A percentile compares a stretch with the other conserved stretches of the same genome.
These are phyloP conservation scores for Solanum dulcamara DNA, from an alignment of 257 asterid genomes.

Conservation along the genomic window DNA sequence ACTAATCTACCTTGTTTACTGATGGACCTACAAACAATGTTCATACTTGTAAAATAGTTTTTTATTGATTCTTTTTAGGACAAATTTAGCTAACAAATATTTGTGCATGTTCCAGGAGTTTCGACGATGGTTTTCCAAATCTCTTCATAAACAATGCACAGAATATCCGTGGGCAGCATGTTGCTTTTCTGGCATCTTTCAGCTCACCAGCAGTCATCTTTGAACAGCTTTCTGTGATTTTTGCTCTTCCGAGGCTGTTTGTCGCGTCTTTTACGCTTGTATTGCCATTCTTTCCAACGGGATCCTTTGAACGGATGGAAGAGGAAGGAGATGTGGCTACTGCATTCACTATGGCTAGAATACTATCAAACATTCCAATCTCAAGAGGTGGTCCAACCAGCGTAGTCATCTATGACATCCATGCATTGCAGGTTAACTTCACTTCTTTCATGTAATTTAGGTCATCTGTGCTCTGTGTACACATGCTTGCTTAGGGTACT, in stretches of 20 bases:
- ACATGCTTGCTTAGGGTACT: neutral
- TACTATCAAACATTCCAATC: constrained; percentile 72
- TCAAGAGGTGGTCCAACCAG: constrained; percentile 97
- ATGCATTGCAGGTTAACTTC: constrained; percentile 75
- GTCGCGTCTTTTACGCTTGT: constrained; percentile 77
- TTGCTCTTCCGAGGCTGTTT: constrained; percentile 85
- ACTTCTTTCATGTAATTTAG: neutral
- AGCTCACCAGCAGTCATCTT: constrained; percentile 85
- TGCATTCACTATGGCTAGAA: constrained; percentile 93
- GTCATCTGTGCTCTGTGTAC: neutral
- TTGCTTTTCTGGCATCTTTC: constrained; percentile 88
- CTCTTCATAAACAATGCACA: constrained; percentile 88
- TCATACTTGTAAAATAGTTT: neutral
- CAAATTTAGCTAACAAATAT: neutral
- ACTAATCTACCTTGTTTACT: neutral
- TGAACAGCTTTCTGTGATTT: constrained; percentile 93
- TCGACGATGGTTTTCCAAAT: constrained; percentile 88
- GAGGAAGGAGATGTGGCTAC: constrained; percentile 98
- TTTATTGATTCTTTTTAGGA: neutral
- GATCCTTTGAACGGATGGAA: constrained; percentile 86
- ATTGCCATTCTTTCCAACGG: constrained; percentile 89
- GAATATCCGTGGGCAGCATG: constrained; percentile 79
- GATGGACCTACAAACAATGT: neutral
- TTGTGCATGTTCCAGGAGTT: constrained; percentile 50
- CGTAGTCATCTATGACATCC: constrained; percentile 70